These are phyloP conservation scores for Arthrobotrys iridis DNA, from an alignment of 2,329 filamentous ascomycete species.

Conservation along the genomic window DNA sequence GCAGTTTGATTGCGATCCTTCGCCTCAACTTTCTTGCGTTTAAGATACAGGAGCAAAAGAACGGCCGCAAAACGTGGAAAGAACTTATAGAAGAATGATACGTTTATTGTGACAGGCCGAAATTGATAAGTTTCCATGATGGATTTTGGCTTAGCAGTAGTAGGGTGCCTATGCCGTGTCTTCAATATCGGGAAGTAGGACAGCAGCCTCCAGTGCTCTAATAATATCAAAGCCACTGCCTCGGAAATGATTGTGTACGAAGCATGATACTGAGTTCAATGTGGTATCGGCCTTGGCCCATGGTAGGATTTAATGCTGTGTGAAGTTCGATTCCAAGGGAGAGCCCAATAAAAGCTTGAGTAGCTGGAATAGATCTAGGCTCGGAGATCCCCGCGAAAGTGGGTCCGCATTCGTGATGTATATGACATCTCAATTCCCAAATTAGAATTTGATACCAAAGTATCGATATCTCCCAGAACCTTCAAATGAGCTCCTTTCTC, in stretches of 20 bases:
- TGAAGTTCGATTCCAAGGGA: neutral
- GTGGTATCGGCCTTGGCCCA: no score
- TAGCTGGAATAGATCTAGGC: no score
- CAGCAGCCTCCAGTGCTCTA: no score
- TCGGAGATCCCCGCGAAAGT: constrained; percentile 2
- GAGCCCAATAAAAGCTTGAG: constrained; percentile 1
- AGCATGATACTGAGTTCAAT: no score
- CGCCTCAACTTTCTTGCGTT: neutral
- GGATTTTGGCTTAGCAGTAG: no score
- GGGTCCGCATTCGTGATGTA: no score
- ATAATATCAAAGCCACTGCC: no score
- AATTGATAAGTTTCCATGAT: constrained; percentile 21
- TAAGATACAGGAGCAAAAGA: constrained; percentile 23
- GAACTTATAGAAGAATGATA: constrained; percentile 45
- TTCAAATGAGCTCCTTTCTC: neutral
- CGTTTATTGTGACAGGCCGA: constrained; percentile 17
- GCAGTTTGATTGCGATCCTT: neutral
- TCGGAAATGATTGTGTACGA: no score
- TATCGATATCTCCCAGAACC: neutral
- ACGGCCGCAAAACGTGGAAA: constrained; percentile 31
- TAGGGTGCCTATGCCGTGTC: no score
- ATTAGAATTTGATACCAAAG: no score
- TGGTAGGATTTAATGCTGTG: no score
- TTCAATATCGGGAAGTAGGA: no score
- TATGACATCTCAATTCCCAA: neutral